Conservation (phyloP, 23 red algal species). For the Gracilaria domingensis region DNA sequence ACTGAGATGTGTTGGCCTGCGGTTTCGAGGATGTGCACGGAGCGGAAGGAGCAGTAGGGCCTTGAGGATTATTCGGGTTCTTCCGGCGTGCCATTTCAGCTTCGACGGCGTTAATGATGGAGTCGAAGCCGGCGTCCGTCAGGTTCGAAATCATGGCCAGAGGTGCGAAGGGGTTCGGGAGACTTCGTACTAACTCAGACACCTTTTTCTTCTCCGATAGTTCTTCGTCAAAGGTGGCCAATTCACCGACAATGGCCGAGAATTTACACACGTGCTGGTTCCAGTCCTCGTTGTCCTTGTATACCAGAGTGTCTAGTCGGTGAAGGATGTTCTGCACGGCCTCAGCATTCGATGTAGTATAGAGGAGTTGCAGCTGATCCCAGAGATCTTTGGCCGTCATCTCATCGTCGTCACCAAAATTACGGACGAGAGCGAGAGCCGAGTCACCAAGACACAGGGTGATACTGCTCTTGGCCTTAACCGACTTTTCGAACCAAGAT, state of each 20-base stretch:
- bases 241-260: not conserved
- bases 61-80: not conserved
- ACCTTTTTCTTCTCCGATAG: conserved; percentile 8
- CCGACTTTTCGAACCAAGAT: conserved; percentile 1
- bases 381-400: conserved; percentile 45
- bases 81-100: conserved; percentile 36
- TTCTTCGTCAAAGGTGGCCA: conserved; percentile 18
- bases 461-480: not conserved
- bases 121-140: not conserved
- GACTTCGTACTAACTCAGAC: conserved; percentile 16
- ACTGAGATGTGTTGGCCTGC: not conserved
- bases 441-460: not conserved
- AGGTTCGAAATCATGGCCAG: conserved; percentile 12
- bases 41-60: not conserved
- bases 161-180: conserved; percentile 22
- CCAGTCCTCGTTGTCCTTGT: conserved; percentile 4
- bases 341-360: conserved; percentile 25
- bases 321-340: not conserved
- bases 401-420: conserved; percentile 23
- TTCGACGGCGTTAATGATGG: not conserved
- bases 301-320: conserved; percentile 15
- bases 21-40: not conserved
- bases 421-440: not conserved
- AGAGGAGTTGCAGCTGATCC: conserved; percentile 10
- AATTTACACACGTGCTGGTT: not conserved